Evolutionary conservation across 768 basidiomycete species (phyloP), one percentile per base, ranked within the genome.

Genomic region (Kwoniella pini): DNA sequence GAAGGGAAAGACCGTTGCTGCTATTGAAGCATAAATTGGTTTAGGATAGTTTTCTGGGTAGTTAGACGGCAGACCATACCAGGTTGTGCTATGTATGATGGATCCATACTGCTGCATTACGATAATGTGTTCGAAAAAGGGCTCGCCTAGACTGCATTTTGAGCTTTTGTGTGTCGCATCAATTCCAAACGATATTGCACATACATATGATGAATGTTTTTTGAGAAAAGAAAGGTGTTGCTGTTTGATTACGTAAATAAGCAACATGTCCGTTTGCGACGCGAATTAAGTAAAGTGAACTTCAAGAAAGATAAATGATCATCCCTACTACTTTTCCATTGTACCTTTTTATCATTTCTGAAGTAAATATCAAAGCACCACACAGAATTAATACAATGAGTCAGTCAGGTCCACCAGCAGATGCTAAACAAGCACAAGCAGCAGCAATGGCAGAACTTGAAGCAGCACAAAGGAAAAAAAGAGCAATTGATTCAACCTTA

Each of bases 1-100:
- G 67, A 76, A 76, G 72, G 67, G 67, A 43, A 76, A 76, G 71
- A 74, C 70, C 67, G 62, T 72, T 50, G 67, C 71, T 54, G 75
- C 74, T 42, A 78, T 78, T 59, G 77, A 78, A 70, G 74, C 73
- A 57, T 78, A 74, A 60, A 59, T 30, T 52, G 31, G 65, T 22
- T 28, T 28, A 43, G 44, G 15, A 48, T 21, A 31, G 54, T 21
- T 49, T 45, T 45, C 52, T 48, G 43, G 54, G 38, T 58, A 39
- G 27, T 54, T 49, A 42, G 45, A 52, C 45, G 22, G 56, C 63
- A 54, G 7, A 7, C 33, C 33, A 36, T 36, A 15, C 33, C 58
- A 27, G 45, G 56, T 45, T 30, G 62, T 64, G 63, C 60, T 64
- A 57, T 68, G 67, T 68, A 68, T 64, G 62, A 68, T 64, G 63